Evolutionary conservation across 495 filamentous ascomycete genomes (phyloP).

Genomic region (Podospora conica): DNA sequence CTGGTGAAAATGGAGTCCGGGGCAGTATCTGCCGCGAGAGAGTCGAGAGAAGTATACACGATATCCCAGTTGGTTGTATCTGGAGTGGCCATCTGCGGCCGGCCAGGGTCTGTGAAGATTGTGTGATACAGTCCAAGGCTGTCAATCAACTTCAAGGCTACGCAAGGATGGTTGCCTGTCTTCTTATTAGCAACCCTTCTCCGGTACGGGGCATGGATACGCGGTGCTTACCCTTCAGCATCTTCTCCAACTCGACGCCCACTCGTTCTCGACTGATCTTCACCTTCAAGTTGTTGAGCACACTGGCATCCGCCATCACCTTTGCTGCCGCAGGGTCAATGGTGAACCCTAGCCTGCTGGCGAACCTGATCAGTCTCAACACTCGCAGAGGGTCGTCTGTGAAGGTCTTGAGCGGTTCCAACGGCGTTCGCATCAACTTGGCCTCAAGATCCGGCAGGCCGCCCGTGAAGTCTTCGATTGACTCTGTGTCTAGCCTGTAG

Average conservation of each 20-base stretch:
- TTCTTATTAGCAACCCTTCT: slow-evolving; percentile 1
- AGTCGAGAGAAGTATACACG: slow-evolving; percentile 47
- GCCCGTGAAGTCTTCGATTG: slow-evolving; percentile 79
- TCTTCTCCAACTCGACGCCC: slow-evolving; percentile 79
- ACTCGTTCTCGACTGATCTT: slow-evolving; percentile 94
- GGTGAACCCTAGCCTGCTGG: slow-evolving; percentile 70
- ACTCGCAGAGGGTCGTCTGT: slow-evolving; percentile 89
- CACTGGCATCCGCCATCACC: slow-evolving; percentile 69
- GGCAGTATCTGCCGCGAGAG: slow-evolving; percentile 42
- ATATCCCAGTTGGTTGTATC: slow-evolving; percentile 38
- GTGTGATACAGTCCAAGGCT: slow-evolving; percentile 67
- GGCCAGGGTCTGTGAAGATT: slow-evolving; percentile 67
- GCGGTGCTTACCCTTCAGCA: slow-evolving; percentile 60
- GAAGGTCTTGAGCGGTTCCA: slow-evolving; percentile 89
- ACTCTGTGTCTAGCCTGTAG: slow-evolving; percentile 75
- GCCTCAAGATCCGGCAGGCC: slow-evolving; percentile 70
- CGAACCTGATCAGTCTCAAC: slow-evolving; percentile 84
- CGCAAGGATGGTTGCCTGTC: slow-evolving; percentile 61
- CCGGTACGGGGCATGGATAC: background rate
- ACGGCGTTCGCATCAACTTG: slow-evolving; percentile 72
- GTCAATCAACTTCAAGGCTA: slow-evolving; percentile 66
- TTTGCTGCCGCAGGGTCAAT: slow-evolving; percentile 62
- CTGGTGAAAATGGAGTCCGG: slow-evolving; percentile 44
- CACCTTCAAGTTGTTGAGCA: slow-evolving; percentile 66
- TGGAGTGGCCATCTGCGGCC: slow-evolving; percentile 30